Percentiles rank a stretch among this genome's conserved stretches.
phyloP scores from a whole-genome alignment of 441 rosid species.

The Metrosideros polymorpha region DNA sequence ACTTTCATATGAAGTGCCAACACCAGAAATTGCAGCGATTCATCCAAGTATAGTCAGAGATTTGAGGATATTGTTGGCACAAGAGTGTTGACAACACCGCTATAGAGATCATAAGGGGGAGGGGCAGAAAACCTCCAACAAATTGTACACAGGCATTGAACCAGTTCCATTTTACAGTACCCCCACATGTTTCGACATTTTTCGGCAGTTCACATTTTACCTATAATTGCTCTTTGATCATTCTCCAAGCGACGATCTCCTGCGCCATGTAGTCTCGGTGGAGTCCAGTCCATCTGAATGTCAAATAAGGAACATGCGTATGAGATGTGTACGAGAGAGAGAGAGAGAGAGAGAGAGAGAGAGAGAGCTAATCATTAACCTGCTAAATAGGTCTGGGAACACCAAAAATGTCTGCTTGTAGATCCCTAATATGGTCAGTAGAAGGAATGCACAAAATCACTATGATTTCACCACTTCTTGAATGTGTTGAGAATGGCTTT shows the following conservation, averaged over 20 bases:
- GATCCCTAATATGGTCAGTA: not conserved
- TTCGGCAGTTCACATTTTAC: not conserved
- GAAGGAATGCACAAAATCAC: not conserved
- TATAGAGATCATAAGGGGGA: not conserved
- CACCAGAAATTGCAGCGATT: not conserved
- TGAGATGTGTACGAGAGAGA: not conserved
- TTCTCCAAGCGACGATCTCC: not conserved
- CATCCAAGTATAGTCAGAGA: not conserved
- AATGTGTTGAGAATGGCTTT: constrained; percentile 76
- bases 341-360: not conserved
- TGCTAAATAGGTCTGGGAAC: not conserved
- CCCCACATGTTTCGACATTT: not conserved
- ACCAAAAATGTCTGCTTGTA: not conserved
- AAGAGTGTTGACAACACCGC: not conserved
- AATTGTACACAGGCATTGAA: not conserved
- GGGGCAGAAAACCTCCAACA: not conserved
- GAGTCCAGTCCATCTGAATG: not conserved
- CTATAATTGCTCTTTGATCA: not conserved
- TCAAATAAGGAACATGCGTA: not conserved
- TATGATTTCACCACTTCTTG: constrained; percentile 41
- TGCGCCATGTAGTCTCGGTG: not conserved
- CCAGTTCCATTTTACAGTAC: not conserved
- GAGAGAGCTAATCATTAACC: not conserved
- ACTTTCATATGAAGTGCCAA: not conserved
- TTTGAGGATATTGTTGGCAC: not conserved